These are phyloP conservation scores for Posidonia oceanica DNA, from an alignment of 116 monocot genomes.

Conservation along the genomic window DNA sequence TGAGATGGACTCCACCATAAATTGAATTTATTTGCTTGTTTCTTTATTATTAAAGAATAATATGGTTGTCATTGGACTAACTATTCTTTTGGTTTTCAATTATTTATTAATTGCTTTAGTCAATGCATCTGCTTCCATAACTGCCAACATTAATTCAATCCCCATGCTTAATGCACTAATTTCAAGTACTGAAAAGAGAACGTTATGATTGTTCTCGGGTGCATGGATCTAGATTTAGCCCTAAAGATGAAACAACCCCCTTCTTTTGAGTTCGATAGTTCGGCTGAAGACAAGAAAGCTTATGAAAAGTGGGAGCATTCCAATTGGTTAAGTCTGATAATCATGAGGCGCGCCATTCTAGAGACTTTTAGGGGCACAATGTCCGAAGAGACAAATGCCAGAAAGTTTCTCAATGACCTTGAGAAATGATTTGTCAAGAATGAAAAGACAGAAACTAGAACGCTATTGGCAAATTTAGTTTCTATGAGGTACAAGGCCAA, in stretches of 20 bases:
- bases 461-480: too few relatives aligned
- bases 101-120: neutral
- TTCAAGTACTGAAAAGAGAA: neutral
- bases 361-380: too few relatives aligned
- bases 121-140: neutral
- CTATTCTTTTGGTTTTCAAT: neutral
- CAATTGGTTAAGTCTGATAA: too few relatives aligned
- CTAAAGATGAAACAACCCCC: neutral
- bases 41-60: too few relatives aligned
- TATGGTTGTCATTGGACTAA: neutral
- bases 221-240: neutral
- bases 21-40: too few relatives aligned
- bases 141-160: neutral
- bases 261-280: neutral
- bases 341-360: too few relatives aligned
- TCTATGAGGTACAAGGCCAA: too few relatives aligned
- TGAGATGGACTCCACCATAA: too few relatives aligned
- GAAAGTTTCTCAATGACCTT: too few relatives aligned
- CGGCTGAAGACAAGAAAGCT: too few relatives aligned
- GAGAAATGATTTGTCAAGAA: neutral
- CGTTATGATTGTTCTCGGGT: neutral
- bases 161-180: neutral
- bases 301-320: too few relatives aligned
- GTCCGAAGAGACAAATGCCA: too few relatives aligned
- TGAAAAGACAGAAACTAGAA: neutral